Percentiles rank a stretch among this genome's conserved stretches.
Conservation (phyloP, 2,329 filamentous ascomycete genomes). For the Sclerotinia glacialis region DNA sequence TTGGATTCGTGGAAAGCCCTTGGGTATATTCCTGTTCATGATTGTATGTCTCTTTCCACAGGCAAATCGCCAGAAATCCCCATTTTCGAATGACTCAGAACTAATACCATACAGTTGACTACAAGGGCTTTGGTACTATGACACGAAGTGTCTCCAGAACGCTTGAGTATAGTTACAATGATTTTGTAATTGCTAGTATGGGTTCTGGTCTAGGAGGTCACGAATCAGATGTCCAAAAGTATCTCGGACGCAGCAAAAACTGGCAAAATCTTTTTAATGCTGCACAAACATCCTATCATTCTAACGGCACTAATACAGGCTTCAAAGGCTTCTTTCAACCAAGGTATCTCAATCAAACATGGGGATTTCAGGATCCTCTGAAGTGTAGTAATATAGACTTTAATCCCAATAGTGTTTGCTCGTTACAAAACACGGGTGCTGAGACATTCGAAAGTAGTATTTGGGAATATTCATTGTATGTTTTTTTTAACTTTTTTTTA, state of each 20-base stretch:
- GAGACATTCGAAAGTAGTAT: conserved; percentile 72
- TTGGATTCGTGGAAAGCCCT: conserved; percentile 68
- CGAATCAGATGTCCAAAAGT: conserved; percentile 45
- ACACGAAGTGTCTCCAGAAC: conserved; percentile 70
- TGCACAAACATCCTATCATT: conserved; percentile 52
- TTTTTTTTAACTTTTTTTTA: neutral
- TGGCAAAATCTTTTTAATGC: conserved; percentile 61
- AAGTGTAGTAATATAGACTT: conserved; percentile 51
- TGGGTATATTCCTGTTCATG: conserved; percentile 68
- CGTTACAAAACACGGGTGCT: conserved; percentile 33
- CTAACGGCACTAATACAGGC: conserved; percentile 55
- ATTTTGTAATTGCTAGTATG: conserved; percentile 64
- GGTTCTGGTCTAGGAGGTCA: conserved; percentile 56
- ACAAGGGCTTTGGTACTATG: conserved; percentile 62
- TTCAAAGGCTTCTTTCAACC: conserved; percentile 71
- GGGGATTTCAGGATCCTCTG: conserved; percentile 65
- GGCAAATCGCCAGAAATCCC: neutral
- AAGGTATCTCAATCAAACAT: conserved; percentile 63
- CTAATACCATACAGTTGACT: conserved; percentile 46
- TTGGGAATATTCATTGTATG: conserved; percentile 61
- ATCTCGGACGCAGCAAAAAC: conserved; percentile 42
- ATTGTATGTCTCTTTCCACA: conserved; percentile 42
- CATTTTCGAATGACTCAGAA: neutral
- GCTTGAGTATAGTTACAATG: conserved; percentile 74
- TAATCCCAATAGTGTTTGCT: conserved; percentile 33